Evolutionary conservation across 139 green algal species (phyloP), one percentile per base, ranked within the genome.

Genomic region (Zygnema cylindricum): DNA sequence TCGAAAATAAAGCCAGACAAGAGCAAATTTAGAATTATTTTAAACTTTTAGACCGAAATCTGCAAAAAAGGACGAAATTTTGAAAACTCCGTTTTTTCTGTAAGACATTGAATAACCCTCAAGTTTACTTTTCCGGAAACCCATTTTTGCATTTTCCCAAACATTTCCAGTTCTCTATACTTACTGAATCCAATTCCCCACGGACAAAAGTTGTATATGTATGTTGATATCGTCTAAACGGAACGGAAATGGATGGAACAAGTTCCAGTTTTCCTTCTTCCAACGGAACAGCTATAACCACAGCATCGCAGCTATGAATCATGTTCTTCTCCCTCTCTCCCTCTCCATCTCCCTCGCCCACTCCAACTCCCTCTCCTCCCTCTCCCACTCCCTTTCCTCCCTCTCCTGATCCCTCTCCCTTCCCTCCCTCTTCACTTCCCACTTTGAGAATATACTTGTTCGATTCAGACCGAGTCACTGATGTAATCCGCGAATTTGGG

Each of bases 171-270:
- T n/a, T n/a, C n/a, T n/a, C n/a, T n/a, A n/a, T n/a, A 63, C 49
- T 63, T 16, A 63, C 49, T 16, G 49, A 16, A 63, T 63, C 49
- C 49, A 63, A 63, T 25, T 63, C 49, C 0, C 79, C 85, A 33
- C 77, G 77, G 32, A 90, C 85, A 40, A 90, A 90, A 1, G 85
- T 90, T 23, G 77, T 69, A 55, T 90, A 76, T 11, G 77, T 90
- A 36, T 90, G 79, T 22, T 90, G 85, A 35, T 77, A 87, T 16
- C 25, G 33, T 38, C 85, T 43, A 41, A 30, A 35, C 2, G 85
- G 85, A 32, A 89, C 41, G 21, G 38, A 11, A 11, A 43, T 0
- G 3, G 3, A 11, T 22, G 41, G 38, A 22, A 43, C 33, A 78
- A 90, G 79, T 1, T 89, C 77, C 33, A 90, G 36, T 2, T 23